Evolutionary conservation across 78 protist genomes (phyloP).

Genomic region (Dictyostelium citrinum): DNA sequence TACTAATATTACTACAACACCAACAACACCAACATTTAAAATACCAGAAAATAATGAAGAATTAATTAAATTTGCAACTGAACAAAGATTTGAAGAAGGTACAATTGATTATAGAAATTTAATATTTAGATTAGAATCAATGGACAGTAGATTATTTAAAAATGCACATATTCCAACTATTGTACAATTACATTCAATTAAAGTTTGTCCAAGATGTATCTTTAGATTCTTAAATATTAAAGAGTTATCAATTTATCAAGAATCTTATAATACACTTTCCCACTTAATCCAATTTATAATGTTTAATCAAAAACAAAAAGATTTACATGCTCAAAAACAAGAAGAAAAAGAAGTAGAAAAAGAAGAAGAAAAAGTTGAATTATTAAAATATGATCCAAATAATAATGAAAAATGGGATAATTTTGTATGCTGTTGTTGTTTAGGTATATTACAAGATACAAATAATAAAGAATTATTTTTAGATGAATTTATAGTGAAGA

Average conservation of each 20-base stretch:
- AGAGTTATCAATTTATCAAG: neutral
- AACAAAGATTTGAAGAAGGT: neutral
- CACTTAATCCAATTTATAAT: neutral
- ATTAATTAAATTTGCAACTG: neutral
- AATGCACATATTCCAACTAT: neutral
- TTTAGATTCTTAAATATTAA: neutral
- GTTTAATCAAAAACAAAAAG: neutral
- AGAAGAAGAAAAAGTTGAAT: neutral
- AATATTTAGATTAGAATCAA: neutral
- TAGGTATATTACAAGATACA: constrained; percentile 56
- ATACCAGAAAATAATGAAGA: neutral
- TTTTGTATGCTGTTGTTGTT: constrained; percentile 28
- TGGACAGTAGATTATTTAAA: neutral
- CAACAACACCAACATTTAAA: neutral
- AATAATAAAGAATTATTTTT: neutral
- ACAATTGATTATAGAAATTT: constrained; percentile 1
- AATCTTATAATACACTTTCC: neutral
- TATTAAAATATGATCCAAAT: neutral
- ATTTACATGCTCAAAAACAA: neutral
- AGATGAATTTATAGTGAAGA: constrained; percentile 10
- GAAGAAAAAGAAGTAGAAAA: neutral
- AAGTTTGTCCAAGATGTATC: constrained; percentile 7
- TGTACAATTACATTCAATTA: neutral
- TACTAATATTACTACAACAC: neutral
- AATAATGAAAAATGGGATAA: neutral